Percentiles rank a stretch among this genome's conserved stretches.
phyloP scores from a whole-genome alignment of 148 eudicot species.

The Amaranthus hypochondriacus region DNA sequence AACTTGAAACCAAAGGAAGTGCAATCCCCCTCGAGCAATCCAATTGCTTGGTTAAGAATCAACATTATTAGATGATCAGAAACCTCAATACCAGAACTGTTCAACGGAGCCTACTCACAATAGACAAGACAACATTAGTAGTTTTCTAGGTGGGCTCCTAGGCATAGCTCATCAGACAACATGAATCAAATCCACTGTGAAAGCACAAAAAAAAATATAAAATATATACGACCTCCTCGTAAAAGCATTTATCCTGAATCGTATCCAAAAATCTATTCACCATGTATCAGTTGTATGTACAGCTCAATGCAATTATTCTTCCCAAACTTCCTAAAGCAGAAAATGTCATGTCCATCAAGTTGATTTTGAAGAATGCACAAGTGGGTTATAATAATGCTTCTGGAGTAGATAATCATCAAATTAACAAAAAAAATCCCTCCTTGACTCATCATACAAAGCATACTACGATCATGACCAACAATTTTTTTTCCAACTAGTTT shows the following conservation, averaged over 20 bases:
- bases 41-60: not conserved
- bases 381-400: not conserved
- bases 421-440: too few relatives aligned
- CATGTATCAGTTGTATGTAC: not conserved
- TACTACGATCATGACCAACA: too few relatives aligned
- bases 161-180: constrained; percentile 2
- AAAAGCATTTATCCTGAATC: not conserved
- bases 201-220: not conserved
- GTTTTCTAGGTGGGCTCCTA: not conserved
- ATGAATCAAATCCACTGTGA: not conserved
- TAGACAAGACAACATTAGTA: not conserved
- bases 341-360: not conserved
- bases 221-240: not conserved
- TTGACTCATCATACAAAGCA: too few relatives aligned
- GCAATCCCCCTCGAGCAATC: not conserved
- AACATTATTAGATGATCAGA: not conserved
- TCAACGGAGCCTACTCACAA: not conserved
- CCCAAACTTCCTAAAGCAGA: not conserved
- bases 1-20: not conserved
- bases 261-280: not conserved
- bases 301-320: not conserved
- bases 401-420: not conserved
- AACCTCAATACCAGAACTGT: not conserved
- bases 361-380: not conserved
- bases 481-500: too few relatives aligned